Evolutionary conservation across 768 basidiomycete species (phyloP), one percentile per base, ranked within the genome.

Genomic region (Lyophyllum semitale): DNA sequence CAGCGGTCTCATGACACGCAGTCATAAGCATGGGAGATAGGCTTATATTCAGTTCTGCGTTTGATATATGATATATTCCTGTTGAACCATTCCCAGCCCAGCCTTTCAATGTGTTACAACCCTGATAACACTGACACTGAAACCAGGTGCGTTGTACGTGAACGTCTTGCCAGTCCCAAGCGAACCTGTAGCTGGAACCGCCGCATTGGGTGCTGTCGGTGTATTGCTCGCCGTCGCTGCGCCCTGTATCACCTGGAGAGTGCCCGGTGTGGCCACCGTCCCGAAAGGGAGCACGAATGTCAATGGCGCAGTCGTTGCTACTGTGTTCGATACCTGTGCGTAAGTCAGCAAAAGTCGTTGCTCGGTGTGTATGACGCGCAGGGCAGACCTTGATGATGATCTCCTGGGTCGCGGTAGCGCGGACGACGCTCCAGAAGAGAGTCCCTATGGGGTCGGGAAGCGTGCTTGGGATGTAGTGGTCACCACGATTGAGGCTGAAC

Each of bases 381-480:
- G n/a, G 11, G 55, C 56, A 0, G 46, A 77, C 86, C 80, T 89
- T 89, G 70, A 88, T 80, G 59, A 83, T 80, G 45, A 87, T 71
- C 51, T 79, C 63, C 2, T 73, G 66, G 0, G 63, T 54, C 2
- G 75, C 63, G 3, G 58, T 76, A 27, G 72, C 71, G 45, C 76
- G 71, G 7, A 75, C 74, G 9, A 88, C 79, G 57, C 84, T 85
- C 87, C 87, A 89, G 67, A 83, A 78, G 1, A 85, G 64, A 0
- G 82, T 81, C 9, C 83, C 84, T 3, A 58, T 63, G 0, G 59
- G 48, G 30, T 53, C 68, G 0, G 86, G 85, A 0, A 85, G 73
- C 0, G 84, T 87, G 63, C 82, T 87, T 2, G 86, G 83, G 1
- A 88, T 64, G 61, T 85, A 88, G 59, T 79, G 77, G 38, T 85